Evolutionary conservation across 2,329 filamentous ascomycete species (phyloP), one percentile per base, ranked within the genome.

Genomic region (Cephalotrichum gorgonifer): DNA sequence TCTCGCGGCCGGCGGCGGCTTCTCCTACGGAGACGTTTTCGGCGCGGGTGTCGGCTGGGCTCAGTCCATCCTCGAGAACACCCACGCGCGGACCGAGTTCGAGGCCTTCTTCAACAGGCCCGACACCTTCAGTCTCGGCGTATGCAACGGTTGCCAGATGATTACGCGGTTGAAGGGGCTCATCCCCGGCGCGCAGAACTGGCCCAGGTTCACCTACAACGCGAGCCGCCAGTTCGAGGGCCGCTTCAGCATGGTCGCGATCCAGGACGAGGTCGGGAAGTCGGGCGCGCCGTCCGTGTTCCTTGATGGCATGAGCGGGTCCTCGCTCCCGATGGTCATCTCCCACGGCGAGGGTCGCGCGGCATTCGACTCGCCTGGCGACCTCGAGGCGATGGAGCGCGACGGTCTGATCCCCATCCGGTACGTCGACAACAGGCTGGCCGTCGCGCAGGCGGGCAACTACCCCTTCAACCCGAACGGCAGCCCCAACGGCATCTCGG

Each of bases 81-180:
- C 84, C 50, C 83, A 84, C 39, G 76, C 78, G 2, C 81, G 89
- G 39, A 74, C 76, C 50, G 86, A 91, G 57, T 96, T 97, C 69
- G 73, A 85, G 58, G 67, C 72, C 44, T 97, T 96, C 76, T 97
- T 97, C 70, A 76, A 82, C 55, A 81, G 93, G 27, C 78, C 83
- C 4, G 88, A 96, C 62, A 97, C 93, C 0, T 97, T 98, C 66
- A 76, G 88, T 0, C 76, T 98, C 1, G 93, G 93, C 57, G 88
- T 97, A 30, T 97, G 93, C 76, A 98, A 98, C 64, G 93, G 93
- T 46, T 97, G 93, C 63, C 93, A 98, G 67, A 95, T 97, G 80
- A 73, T 97, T 38, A 86, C 85, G 6, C 81, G 88, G 46, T 72
- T 94, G 66, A 86, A 86, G 58, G 79, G 83, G 49, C 70, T 93